Conservation (phyloP, 805 yeast genomes). For the Sungouiella blattae region DNA sequence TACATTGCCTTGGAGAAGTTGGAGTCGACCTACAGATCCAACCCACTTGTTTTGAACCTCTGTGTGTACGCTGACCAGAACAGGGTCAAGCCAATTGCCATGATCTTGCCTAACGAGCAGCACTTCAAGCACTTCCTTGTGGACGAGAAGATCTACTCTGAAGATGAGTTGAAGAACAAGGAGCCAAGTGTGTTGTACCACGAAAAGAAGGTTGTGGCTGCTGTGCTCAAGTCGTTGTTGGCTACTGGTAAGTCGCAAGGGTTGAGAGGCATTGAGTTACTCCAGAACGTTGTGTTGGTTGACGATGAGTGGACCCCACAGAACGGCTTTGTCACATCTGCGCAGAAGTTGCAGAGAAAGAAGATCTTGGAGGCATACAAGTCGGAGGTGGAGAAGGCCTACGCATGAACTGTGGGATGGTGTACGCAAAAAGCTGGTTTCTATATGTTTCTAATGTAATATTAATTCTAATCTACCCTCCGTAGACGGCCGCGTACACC, state of each 20-base stretch:
- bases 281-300: constrained; percentile 71
- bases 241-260: constrained; percentile 81
- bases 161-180: constrained; percentile 44
- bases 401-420: constrained; percentile 19
- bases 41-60: constrained; percentile 68
- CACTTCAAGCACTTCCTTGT: constrained; percentile 57
- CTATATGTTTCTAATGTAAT: not conserved
- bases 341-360: constrained; percentile 93
- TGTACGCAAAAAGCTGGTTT: too few relatives aligned
- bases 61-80: constrained; percentile 90
- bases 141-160: constrained; percentile 44
- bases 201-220: constrained; percentile 53
- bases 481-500: constrained; percentile 49
- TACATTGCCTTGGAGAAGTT: constrained; percentile 95
- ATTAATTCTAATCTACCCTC: constrained; percentile 10
- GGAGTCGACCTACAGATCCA: constrained; percentile 87
- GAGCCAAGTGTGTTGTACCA: constrained; percentile 48
- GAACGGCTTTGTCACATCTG: constrained; percentile 88
- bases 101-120: constrained; percentile 75
- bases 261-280: constrained; percentile 77
- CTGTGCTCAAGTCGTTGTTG: constrained; percentile 56
- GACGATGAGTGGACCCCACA: constrained; percentile 98
- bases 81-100: constrained; percentile 89
- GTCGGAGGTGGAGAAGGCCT: constrained; percentile 65
- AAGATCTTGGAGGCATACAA: constrained; percentile 72